A percentile compares a stretch with the other conserved stretches of the same genome.
Conservation (phyloP, 2,329 filamentous ascomycete species). For the Xylariaceae sp. region DNA sequence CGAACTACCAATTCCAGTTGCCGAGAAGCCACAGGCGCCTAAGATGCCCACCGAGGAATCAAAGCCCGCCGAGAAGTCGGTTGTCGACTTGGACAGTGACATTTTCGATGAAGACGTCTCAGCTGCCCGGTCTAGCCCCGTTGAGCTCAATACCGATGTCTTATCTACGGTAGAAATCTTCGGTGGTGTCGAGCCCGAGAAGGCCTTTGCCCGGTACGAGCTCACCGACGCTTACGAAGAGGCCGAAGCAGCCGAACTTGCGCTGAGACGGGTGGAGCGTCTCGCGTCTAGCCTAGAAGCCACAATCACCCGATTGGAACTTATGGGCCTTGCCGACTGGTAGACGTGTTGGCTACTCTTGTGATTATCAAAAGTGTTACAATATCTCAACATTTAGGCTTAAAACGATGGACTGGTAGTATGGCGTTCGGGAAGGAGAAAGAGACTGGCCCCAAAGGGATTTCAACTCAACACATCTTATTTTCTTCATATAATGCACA, state of each 20-base stretch:
- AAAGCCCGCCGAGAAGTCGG: slow-evolving; percentile 23
- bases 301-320: slow-evolving; percentile 35
- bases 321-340: too few relatives aligned
- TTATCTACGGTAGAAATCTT: slow-evolving; percentile 42
- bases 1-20: slow-evolving; percentile 39
- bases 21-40: slow-evolving; percentile 31
- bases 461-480: not conserved
- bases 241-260: slow-evolving; percentile 39
- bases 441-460: not conserved
- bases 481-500: not conserved
- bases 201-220: slow-evolving; percentile 59
- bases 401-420: not conserved
- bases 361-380: too few relatives aligned
- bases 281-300: slow-evolving; percentile 40
- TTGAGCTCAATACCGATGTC: slow-evolving; percentile 42
- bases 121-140: slow-evolving; percentile 23
- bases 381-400: not conserved
- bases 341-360: too few relatives aligned
- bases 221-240: slow-evolving; percentile 58
- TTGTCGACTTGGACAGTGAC: slow-evolving; percentile 44
- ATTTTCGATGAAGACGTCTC: slow-evolving; percentile 49
- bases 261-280: slow-evolving; percentile 48
- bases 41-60: slow-evolving; percentile 24
- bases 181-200: slow-evolving; percentile 58
- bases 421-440: slow-evolving; percentile 9